A percentile compares a stretch with the other conserved stretches of the same genome.
These are phyloP conservation scores for Suhomyces bokatorum DNA, from an alignment of 1,139 yeast genomes.

Conservation along the genomic window DNA sequence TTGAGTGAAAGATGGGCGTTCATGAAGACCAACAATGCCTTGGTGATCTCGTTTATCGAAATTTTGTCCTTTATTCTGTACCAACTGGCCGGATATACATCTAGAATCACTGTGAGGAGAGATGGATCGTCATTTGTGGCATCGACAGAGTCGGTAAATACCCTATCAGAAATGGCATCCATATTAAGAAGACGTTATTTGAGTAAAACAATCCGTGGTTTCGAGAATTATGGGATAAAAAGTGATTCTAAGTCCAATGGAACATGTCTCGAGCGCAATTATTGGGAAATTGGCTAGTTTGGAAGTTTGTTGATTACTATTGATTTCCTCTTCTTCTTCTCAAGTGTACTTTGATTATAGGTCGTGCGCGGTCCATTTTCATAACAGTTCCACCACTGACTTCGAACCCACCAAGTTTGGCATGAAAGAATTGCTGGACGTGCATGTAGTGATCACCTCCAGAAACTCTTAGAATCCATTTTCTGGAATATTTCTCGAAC, in stretches of 20 bases:
- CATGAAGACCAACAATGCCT: constrained; percentile 65
- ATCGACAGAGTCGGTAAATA: constrained; percentile 50
- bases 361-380: neutral
- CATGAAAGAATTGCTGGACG: too few species aligned
- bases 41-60: constrained; percentile 54
- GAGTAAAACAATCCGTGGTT: neutral
- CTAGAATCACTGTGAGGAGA: constrained; percentile 74
- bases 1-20: constrained; percentile 88
- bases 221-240: neutral
- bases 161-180: constrained; percentile 77
- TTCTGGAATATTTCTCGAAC: too few species aligned
- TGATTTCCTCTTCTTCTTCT: too few species aligned
- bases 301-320: neutral
- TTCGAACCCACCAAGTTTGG: too few species aligned
- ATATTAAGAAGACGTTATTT: constrained; percentile 26
- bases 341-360: neutral
- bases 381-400: too few species aligned
- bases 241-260: neutral
- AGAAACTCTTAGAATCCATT: too few species aligned
- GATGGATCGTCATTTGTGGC: constrained; percentile 69
- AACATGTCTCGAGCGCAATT: neutral
- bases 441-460: too few species aligned
- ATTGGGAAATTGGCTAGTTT: neutral
- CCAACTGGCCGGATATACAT: constrained; percentile 81
- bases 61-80: constrained; percentile 47